A percentile compares a stretch with the other conserved stretches of the same genome.
phyloP scores from a whole-genome alignment of 2,329 filamentous ascomycete genomes.

The Pseudopyrenochaeta lycopersici region DNA sequence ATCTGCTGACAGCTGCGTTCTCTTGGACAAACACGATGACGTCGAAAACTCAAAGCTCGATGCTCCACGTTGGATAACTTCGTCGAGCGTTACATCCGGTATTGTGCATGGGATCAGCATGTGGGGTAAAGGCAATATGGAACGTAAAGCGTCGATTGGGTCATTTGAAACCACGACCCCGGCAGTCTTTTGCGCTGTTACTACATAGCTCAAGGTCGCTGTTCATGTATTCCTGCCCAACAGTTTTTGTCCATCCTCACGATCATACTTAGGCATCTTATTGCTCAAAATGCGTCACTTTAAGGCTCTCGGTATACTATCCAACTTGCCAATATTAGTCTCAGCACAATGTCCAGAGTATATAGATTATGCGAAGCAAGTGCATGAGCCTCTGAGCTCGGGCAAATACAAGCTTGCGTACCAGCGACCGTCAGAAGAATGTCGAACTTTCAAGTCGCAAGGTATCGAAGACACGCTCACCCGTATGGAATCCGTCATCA shows the following conservation, averaged over 20 bases:
- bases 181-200: slow-evolving; percentile 1
- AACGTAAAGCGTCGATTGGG: slow-evolving; percentile 24
- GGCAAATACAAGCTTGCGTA: slow-evolving; percentile 57
- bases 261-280: background rate
- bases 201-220: background rate
- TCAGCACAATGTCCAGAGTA: slow-evolving; percentile 56
- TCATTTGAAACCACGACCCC: slow-evolving; percentile 7
- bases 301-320: slow-evolving; percentile 20
- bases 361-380: slow-evolving; percentile 49
- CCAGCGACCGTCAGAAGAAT: slow-evolving; percentile 54
- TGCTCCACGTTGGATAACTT: slow-evolving; percentile 24
- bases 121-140: slow-evolving; percentile 42
- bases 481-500: slow-evolving; percentile 50
- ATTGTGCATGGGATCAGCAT: slow-evolving; percentile 32
- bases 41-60: slow-evolving; percentile 16
- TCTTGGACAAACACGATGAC: slow-evolving; percentile 26
- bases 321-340: slow-evolving; percentile 31
- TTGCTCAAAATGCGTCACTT: slow-evolving; percentile 33
- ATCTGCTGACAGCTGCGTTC: slow-evolving; percentile 10
- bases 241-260: background rate
- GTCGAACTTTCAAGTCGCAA: slow-evolving; percentile 58
- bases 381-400: slow-evolving; percentile 55
- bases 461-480: slow-evolving; percentile 52
- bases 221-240: slow-evolving; percentile 1
- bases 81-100: slow-evolving; percentile 34